These are phyloP conservation scores for Eutreptiella sp. DNA, from an alignment of 208 protist genomes.

Conservation along the genomic window DNA sequence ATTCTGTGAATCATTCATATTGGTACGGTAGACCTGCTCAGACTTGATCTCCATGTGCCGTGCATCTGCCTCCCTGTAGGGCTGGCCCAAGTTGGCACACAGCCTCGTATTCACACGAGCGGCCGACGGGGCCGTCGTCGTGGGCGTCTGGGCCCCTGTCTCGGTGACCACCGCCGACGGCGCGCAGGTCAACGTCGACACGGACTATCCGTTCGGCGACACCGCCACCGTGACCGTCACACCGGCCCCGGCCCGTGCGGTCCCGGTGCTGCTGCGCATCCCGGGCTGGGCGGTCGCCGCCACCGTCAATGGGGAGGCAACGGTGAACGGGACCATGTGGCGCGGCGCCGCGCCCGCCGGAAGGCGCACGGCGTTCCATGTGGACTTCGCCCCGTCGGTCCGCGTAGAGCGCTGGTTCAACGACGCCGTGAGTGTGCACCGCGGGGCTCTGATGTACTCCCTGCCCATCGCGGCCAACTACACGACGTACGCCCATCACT, in stretches of 20 bases:
- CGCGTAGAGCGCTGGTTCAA: constrained; percentile 2
- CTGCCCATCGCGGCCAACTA: constrained; percentile 31
- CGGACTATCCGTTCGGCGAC: constrained; percentile 35
- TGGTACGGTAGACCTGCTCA: no score
- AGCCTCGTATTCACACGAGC: background rate
- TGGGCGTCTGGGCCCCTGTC: constrained; percentile 22
- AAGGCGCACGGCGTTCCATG: background rate
- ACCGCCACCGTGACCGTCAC: background rate
- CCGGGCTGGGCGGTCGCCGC: constrained; percentile 28
- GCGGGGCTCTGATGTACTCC: constrained; percentile 30
- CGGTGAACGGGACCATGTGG: background rate
- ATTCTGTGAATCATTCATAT: no score
- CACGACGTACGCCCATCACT: constrained; percentile 27
- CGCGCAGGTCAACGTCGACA: constrained; percentile 8
- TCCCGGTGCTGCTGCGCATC: constrained; percentile 24
- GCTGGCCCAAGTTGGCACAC: constrained; percentile 36
- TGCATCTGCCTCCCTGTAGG: background rate
- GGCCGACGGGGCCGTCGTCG: constrained; percentile 10
- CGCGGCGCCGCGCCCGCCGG: background rate
- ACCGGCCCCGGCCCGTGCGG: background rate
- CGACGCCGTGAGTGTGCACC: constrained; percentile 17
- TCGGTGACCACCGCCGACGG: background rate
- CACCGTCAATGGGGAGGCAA: background rate
- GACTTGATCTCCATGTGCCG: no score
- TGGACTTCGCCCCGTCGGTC: background rate